Evolutionary conservation across 208 protist species (phyloP), one percentile per base, ranked within the genome.

Genomic region (Trypanosoma platydactyli): DNA sequence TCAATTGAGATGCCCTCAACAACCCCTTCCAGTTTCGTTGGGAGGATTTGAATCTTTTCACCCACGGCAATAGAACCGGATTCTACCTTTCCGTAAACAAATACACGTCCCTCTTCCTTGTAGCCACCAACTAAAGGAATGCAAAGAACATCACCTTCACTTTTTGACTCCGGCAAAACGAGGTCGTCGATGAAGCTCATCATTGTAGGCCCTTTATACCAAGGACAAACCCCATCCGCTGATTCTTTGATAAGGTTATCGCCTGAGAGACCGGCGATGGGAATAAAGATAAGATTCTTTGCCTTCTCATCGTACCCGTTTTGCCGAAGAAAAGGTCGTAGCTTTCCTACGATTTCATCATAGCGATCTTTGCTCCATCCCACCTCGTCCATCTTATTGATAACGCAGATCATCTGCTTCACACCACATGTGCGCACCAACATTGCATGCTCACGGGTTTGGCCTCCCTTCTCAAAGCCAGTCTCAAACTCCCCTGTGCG

Each of bases 341-440:
- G 74, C 72, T 98, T 98, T 38, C 72, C 76, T 0, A 93, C 57
- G 66, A 98, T 99, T 70, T 97, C 91, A 76, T 98, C 84, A 81
- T 98, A 99, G 68, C 97, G 79, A 54, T 98, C 97, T 67, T 98
- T 78, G 38, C 68, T 83, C 97, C 95, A 99, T 24, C 88, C 76
- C 56, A 99, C 97, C 69, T 99, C 98, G 83, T 99, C 99, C 98
- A 99, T 99, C 85, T 99, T 99, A 92, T 99, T 99, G 64, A 99
- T 93, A 18, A 96, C 92, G 41, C 99, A 97, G 38, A 99, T 91
- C 65, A 99, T 91, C 60, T 98, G 86, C 53, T 94, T 91, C 45
- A 99, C 94, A 51, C 98, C 98, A 63, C 98, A 94, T 30, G 98
- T 99, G 71, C 99, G 99, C 40, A 98, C 97, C 6, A 99, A 88